Percentiles rank a stretch among this genome's conserved stretches.
These are phyloP conservation scores for Globisporangium takayamanum DNA, from an alignment of 352 stramenopile genomes.

Conservation along the genomic window DNA sequence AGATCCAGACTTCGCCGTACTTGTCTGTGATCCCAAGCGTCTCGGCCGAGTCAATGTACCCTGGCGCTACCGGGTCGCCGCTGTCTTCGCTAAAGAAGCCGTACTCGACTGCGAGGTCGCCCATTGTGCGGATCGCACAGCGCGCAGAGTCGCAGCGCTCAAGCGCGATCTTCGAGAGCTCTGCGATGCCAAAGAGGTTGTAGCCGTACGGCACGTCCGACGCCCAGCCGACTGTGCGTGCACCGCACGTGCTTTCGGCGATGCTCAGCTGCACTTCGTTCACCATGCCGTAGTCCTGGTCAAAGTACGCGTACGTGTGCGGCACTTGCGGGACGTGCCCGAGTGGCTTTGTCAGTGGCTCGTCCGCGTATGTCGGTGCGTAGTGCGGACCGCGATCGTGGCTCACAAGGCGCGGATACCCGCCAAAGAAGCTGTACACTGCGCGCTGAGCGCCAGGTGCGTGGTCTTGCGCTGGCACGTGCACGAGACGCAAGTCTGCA, in stretches of 20 bases:
- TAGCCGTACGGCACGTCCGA: slow-evolving; percentile 54
- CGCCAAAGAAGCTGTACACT: slow-evolving; percentile 65
- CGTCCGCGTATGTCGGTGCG: slow-evolving; percentile 18
- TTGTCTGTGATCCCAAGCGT: slow-evolving; percentile 84
- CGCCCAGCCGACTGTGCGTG: slow-evolving; percentile 73
- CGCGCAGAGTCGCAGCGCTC: slow-evolving; percentile 82
- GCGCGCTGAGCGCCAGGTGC: slow-evolving; percentile 26
- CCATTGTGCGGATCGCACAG: slow-evolving; percentile 88
- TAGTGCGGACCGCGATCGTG: slow-evolving; percentile 72
- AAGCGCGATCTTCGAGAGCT: slow-evolving; percentile 88
- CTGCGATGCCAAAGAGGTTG: slow-evolving; percentile 87
- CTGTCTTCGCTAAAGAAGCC: slow-evolving; percentile 93
- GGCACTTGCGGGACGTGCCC: slow-evolving; percentile 87
- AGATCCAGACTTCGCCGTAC: slow-evolving; percentile 89
- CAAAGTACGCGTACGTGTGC: slow-evolving; percentile 91
- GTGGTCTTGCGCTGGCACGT: slow-evolving; percentile 83
- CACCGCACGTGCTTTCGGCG: slow-evolving; percentile 90
- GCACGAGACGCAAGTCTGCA: slow-evolving; percentile 87
- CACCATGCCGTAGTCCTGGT: slow-evolving; percentile 93
- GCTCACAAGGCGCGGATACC: slow-evolving; percentile 68
- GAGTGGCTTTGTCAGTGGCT: slow-evolving; percentile 47
- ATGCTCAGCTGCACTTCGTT: slow-evolving; percentile 94
- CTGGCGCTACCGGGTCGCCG: slow-evolving; percentile 45
- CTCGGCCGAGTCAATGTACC: slow-evolving; percentile 74
- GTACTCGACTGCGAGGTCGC: slow-evolving; percentile 85